phyloP scores from a whole-genome alignment of 164 flowering plant species.

The Tetrastigma voinierianum region DNA sequence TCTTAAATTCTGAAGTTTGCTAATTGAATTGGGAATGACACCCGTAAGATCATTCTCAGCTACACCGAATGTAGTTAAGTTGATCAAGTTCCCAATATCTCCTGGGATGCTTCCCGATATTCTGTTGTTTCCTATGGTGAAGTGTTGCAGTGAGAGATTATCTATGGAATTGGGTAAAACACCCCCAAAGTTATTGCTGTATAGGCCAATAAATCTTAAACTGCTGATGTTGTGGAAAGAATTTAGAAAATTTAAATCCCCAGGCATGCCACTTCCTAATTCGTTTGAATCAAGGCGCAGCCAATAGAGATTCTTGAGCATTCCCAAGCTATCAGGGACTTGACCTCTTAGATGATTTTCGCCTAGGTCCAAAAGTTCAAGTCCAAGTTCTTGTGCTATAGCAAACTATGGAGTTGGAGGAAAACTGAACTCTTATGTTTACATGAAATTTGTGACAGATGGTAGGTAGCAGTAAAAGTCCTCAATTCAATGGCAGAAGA shows the following conservation, averaged over 20 bases:
- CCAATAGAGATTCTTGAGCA: neutral
- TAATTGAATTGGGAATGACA: too few species aligned
- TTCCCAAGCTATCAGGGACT: conserved; percentile 8
- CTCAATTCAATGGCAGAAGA: conserved; percentile 9
- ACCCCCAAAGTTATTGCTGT: conserved; percentile 18
- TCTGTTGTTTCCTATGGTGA: neutral
- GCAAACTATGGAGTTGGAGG: conserved; percentile 5
- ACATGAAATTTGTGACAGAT: conserved; percentile 24
- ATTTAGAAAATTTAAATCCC: conserved; percentile 15
- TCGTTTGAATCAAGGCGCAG: conserved; percentile 3
- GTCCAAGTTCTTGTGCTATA: conserved; percentile 8
- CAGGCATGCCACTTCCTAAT: conserved; percentile 5
- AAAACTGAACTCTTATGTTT: conserved; percentile 19
- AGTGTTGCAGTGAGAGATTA: too few species aligned
- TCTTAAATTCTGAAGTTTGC: conserved; percentile 15
- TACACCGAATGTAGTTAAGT: too few species aligned
- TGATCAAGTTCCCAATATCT: conserved; percentile 25
- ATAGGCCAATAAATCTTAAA: neutral
- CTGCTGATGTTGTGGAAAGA: conserved; percentile 25
- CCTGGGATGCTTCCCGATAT: conserved; percentile 9
- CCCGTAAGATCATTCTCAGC: too few species aligned
- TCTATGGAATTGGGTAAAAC: conserved; percentile 13
- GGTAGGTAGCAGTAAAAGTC: neutral
- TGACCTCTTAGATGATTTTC: conserved; percentile 5
- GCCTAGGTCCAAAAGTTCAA: neutral